Evolutionary conservation across 2,329 filamentous ascomycete genomes (phyloP), one percentile per base, ranked within the genome.

Genomic region (Neurospora crassa): DNA sequence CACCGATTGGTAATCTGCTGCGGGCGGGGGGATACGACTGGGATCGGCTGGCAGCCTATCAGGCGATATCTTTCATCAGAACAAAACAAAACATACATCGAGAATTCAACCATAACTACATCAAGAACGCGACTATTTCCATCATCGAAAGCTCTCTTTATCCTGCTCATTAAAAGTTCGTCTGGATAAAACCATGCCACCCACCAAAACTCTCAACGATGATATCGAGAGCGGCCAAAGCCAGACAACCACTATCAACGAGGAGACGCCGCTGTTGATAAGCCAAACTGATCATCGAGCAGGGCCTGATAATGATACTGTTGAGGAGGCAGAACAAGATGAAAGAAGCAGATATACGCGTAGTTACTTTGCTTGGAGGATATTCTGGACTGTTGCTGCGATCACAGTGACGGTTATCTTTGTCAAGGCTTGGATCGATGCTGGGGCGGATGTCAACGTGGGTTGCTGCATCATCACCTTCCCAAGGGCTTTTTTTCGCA

Each of bases 341-440:
- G 29, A 34, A 18, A 0, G 24, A 63, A 63, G 53, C 29, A 63
- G 53, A 63, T 63, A 34, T 63, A 63, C 53, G 8, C 29, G 29
- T 29, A 63, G 53, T 2, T 63, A 63, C 16, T 63, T 63, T 1
- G 53, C 53, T 20, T 82, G 81, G 82, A 76, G 79, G 47, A 71
- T 75, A 20, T 78, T 82, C 68, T 82, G 80, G 82, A 29, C 73
- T n/a, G 40, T 83, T 16, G 20, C 79, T 7, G 79, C 72, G 1
- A 75, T 76, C 1, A 47, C 81, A 0, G 68, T 82, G 16, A 73
- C 82, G 16, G 78, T 73, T 1, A 71, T 83, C 18, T 84, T 84
- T 69, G 78, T 84, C 63, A 84, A 83, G 72, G 82, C 82, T 5
- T 84, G 82, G 83, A 74, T 83, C n/a, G 82, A 84, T 72, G 81